Evolutionary conservation across 2,329 filamentous ascomycete genomes (phyloP), one percentile per base, ranked within the genome.

Genomic region (Colletotrichum musicola): DNA sequence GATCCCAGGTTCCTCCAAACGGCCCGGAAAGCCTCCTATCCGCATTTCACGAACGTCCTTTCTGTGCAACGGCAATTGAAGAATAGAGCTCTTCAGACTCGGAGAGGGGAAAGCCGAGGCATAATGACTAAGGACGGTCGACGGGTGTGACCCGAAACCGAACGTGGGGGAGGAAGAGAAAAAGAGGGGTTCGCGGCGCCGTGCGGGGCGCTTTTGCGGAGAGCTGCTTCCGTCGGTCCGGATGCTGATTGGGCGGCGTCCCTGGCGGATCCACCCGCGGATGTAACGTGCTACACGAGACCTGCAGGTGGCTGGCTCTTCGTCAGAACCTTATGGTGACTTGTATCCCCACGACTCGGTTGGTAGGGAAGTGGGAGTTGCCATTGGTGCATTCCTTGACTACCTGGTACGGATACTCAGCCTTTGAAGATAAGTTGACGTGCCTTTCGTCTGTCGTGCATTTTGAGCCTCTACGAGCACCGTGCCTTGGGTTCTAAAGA

Each of bases 271-370:
- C 40, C 64, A n/a, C 59, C 64, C 64, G 60, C 64, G 64, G 35
- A 53, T 25, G 38, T 25, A 13, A 16, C 6, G 38, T 67, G 64
- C 64, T 58, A 64, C 27, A 63, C 59, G 60, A 53, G 38, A 58
- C 60, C 22, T 67, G 60, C 64, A 67, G 46, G 60, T n/a, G 27
- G 10, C 47, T 57, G 50, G 18, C 20, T 40, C 47, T 44, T 10
- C 57, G 60, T 68, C 64, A 68, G 64, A 58, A 68, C 64, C 60
- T 68, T 68, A 64, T 47, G 20, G 25, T 4, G 50, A 30, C 59
- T 42, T 42, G 16, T 14, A 42, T 42, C 40, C 12, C 40, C 40
- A 7, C 13, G 40, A 40, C 38, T 25, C 22, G 22, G 22, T 25
- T 25, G 22, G 22, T n/a, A 4, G 22, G 22, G 4, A 25, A 4